These are phyloP conservation scores for Cymbopogon citratus DNA, from an alignment of 176 grass and related monocot genomes.

Conservation along the genomic window DNA sequence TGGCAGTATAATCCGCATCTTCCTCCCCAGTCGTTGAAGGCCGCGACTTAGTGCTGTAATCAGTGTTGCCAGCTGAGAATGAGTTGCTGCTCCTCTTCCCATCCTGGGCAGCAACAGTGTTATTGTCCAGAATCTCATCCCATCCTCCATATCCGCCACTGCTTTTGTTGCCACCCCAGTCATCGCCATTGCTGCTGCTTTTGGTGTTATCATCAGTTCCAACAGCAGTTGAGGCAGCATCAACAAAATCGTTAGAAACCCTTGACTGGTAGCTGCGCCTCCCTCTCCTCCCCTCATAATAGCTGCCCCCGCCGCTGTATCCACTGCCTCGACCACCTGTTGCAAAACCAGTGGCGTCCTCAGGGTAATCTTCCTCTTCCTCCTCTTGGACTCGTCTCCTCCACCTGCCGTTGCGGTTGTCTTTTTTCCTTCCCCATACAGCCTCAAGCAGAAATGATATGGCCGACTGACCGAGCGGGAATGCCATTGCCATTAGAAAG, in stretches of 20 bases:
- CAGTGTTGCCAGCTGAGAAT: background rate
- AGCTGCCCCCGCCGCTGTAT: background rate
- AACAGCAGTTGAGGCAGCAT: background rate
- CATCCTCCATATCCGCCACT: constrained; percentile 64
- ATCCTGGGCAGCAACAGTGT: background rate
- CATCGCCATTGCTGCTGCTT: background rate
- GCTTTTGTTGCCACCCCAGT: background rate
- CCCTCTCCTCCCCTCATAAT: constrained; percentile 11
- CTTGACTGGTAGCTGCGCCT: constrained; percentile 41
- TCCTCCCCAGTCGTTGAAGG: background rate
- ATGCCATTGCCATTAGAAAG: constrained; percentile 72
- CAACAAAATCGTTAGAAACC: constrained; percentile 19
- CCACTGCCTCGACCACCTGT: background rate
- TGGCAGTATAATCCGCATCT: background rate
- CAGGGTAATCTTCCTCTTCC: background rate
- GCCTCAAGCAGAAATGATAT: constrained; percentile 48
- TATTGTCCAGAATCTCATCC: constrained; percentile 43
- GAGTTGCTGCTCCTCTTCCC: background rate
- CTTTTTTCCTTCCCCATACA: constrained; percentile 38
- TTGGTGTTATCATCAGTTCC: background rate
- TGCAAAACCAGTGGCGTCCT: background rate
- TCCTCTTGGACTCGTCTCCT: constrained; percentile 25
- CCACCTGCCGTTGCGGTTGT: constrained; percentile 1
- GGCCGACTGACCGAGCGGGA: constrained; percentile 71
- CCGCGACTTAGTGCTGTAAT: background rate